Evolutionary conservation across 192 early-diverging fungal genomes (phyloP).

Genomic region (Irineochytrium annulatum): DNA sequence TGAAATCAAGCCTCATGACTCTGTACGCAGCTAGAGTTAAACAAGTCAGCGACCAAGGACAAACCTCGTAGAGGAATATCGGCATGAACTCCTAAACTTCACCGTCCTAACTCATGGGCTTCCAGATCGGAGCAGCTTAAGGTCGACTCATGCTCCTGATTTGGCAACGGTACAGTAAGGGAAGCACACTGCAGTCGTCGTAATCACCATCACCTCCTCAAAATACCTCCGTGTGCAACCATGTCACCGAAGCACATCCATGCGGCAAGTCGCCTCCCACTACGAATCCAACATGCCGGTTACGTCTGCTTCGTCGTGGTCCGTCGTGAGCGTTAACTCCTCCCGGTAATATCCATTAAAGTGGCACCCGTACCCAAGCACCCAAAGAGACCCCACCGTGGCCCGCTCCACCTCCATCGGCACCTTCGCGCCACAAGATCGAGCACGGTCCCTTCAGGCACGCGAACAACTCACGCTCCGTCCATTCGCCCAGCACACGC

Average conservation of each 20-base stretch:
- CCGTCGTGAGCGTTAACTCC: too few species aligned
- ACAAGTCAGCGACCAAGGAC: background rate
- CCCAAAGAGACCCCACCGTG: slow-evolving; percentile 71
- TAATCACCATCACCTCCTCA: too few species aligned
- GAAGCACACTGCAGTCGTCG: too few species aligned
- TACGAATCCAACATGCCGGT: slow-evolving; percentile 67
- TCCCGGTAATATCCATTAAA: slow-evolving; percentile 71
- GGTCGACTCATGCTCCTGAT: slow-evolving; percentile 61
- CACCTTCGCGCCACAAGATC: slow-evolving; percentile 60
- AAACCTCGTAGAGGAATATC: slow-evolving; percentile 62
- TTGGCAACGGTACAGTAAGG: slow-evolving; percentile 54
- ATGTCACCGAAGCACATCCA: slow-evolving; percentile 51
- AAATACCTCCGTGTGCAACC: slow-evolving; percentile 81
- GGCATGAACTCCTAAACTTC: slow-evolving; percentile 81
- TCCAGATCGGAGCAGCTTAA: slow-evolving; percentile 61
- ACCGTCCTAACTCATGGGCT: slow-evolving; percentile 63
- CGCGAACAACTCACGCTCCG: slow-evolving; percentile 13
- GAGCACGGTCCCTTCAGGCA: slow-evolving; percentile 64
- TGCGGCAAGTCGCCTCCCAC: slow-evolving; percentile 64
- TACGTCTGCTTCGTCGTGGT: slow-evolving; percentile 76
- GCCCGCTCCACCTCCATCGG: slow-evolving; percentile 68
- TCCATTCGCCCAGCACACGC: slow-evolving; percentile 27
- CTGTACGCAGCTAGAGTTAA: slow-evolving; percentile 25
- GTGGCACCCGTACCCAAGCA: slow-evolving; percentile 85
- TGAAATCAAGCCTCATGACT: slow-evolving; percentile 55